These are phyloP conservation scores for Oidiodendron maius DNA, from an alignment of 495 filamentous ascomycete genomes.

Conservation along the genomic window DNA sequence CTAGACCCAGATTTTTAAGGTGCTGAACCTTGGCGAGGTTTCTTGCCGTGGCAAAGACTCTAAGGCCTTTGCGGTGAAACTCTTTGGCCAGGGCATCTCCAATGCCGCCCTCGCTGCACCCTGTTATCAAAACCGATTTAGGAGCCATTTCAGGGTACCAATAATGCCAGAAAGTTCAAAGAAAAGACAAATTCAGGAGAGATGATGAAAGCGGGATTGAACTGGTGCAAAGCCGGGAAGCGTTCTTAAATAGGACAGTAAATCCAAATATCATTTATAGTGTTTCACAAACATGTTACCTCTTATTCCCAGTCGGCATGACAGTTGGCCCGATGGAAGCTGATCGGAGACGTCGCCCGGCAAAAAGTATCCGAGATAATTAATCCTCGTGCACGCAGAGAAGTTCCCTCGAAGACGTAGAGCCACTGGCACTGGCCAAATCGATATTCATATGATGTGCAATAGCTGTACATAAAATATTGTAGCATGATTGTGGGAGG, in stretches of 20 bases:
- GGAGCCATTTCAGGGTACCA: conserved; percentile 2
- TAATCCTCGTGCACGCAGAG: too few species aligned
- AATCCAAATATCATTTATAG: too few species aligned
- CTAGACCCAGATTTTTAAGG: conserved; percentile 32
- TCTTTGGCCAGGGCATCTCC: conserved; percentile 33
- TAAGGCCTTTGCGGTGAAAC: conserved; percentile 29
- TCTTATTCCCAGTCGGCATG: too few species aligned
- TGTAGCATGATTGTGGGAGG: too few species aligned
- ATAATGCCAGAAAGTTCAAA: not conserved
- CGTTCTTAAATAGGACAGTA: not conserved
- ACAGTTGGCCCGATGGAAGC: too few species aligned
- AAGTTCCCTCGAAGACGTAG: too few species aligned
- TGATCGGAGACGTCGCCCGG: too few species aligned
- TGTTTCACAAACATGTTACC: too few species aligned
- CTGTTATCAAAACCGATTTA: conserved; percentile 36
- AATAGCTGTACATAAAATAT: too few species aligned
- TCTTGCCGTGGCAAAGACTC: conserved; percentile 42
- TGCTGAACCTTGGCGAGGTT: conserved; percentile 32
- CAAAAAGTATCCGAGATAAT: too few species aligned
- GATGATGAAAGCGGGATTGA: not conserved
- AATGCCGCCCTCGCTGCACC: conserved; percentile 39
- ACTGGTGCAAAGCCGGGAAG: not conserved
- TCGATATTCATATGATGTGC: too few species aligned
- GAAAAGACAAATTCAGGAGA: not conserved
- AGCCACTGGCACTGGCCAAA: too few species aligned